These are phyloP conservation scores for Tricholoma hemisulphureum DNA, from an alignment of 768 basidiomycete species.

Conservation along the genomic window DNA sequence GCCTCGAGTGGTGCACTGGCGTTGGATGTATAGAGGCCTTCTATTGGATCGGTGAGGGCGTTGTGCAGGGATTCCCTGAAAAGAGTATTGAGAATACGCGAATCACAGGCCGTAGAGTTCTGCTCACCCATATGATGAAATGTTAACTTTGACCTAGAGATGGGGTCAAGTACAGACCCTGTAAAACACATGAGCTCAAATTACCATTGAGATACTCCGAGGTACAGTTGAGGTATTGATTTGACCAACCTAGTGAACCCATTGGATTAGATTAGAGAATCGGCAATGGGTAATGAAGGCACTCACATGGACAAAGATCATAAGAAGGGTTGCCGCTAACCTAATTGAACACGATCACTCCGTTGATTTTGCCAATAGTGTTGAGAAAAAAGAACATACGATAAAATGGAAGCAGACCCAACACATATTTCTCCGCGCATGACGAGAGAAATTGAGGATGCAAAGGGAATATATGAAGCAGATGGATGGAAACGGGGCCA, in stretches of 20 bases:
- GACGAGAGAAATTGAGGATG: slow-evolving; percentile 15
- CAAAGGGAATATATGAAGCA: slow-evolving; percentile 20
- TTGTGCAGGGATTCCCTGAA: slow-evolving; percentile 50
- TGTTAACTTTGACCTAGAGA: slow-evolving; percentile 62
- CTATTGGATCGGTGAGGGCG: slow-evolving; percentile 56
- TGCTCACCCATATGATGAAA: slow-evolving; percentile 68
- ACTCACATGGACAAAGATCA: slow-evolving; percentile 82
- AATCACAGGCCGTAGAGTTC: neutral
- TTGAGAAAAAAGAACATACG: slow-evolving; percentile 45
- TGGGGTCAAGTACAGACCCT: neutral
- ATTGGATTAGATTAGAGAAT: slow-evolving; percentile 17
- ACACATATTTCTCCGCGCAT: slow-evolving; percentile 81
- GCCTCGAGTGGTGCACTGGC: slow-evolving; percentile 57
- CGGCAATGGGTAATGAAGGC: slow-evolving; percentile 7
- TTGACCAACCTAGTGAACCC: slow-evolving; percentile 66
- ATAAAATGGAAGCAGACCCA: slow-evolving; percentile 65
- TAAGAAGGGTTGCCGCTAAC: slow-evolving; percentile 53
- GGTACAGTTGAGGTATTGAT: slow-evolving; percentile 75
- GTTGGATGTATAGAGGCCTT: slow-evolving; percentile 66
- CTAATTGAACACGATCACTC: slow-evolving; percentile 27
- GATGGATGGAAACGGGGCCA: slow-evolving; percentile 14
- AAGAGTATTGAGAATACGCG: slow-evolving; percentile 5
- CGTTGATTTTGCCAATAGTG: slow-evolving; percentile 10
- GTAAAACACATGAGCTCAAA: slow-evolving; percentile 10
- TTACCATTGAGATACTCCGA: slow-evolving; percentile 71